Evolutionary conservation across 1,139 yeast species (phyloP).

Genomic region (Blastobotrys ciferrii): DNA sequence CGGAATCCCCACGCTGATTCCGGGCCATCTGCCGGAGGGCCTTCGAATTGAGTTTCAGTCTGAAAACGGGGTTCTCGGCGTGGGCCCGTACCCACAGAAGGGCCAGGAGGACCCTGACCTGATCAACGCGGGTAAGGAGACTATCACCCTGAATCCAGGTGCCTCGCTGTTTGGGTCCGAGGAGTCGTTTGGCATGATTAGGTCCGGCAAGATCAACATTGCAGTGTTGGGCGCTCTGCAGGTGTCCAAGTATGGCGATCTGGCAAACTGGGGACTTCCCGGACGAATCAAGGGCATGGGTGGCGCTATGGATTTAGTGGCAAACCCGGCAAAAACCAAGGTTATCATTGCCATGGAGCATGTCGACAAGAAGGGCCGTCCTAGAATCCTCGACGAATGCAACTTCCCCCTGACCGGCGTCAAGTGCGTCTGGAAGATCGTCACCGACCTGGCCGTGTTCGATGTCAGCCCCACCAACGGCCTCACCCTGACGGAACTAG

Average conservation of each 20-base stretch:
- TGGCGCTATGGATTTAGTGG: constrained; percentile 51
- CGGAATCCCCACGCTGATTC: constrained; percentile 48
- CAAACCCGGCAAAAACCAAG: constrained; percentile 43
- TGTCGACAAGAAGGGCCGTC: constrained; percentile 44
- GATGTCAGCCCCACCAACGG: constrained; percentile 42
- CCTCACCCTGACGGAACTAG: constrained; percentile 41
- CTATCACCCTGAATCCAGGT: constrained; percentile 44
- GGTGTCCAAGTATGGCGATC: constrained; percentile 44
- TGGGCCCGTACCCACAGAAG: constrained; percentile 44
- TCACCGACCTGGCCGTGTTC: constrained; percentile 48
- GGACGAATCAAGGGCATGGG: constrained; percentile 51
- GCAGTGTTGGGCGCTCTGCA: constrained; percentile 47
- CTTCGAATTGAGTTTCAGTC: constrained; percentile 43
- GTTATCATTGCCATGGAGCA: constrained; percentile 48
- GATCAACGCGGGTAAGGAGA: constrained; percentile 49
- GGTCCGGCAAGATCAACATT: constrained; percentile 43
- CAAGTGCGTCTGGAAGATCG: constrained; percentile 44
- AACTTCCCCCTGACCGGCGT: constrained; percentile 47
- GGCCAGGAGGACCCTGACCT: constrained; percentile 47
- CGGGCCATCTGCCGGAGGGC: constrained; percentile 39
- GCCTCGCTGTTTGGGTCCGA: constrained; percentile 47
- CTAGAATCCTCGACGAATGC: constrained; percentile 44
- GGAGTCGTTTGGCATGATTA: constrained; percentile 47
- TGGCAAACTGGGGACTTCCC: constrained; percentile 50
- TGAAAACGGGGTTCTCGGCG: constrained; percentile 47